A percentile compares a stretch with the other conserved stretches of the same genome.
phyloP scores from a whole-genome alignment of 1,284 basidiomycete species.

The Rhodofomes roseus region DNA sequence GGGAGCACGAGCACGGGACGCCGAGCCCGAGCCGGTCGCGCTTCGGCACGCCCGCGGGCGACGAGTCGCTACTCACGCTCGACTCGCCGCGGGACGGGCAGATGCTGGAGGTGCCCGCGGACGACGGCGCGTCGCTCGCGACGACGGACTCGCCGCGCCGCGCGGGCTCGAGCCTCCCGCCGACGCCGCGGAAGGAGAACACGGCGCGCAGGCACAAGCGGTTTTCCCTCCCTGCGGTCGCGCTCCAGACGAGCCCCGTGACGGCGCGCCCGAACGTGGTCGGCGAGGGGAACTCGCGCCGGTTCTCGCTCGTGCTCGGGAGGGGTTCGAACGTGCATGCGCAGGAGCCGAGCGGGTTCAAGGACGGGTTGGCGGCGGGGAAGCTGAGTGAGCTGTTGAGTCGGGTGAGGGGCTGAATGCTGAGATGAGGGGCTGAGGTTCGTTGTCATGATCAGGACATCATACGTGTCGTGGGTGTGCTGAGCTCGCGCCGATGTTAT shows the following conservation, averaged over 20 bases:
- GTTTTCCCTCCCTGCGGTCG: slow-evolving; percentile 71
- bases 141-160: not conserved
- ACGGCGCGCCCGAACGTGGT: slow-evolving; percentile 47
- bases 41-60: slow-evolving; percentile 21
- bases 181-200: slow-evolving; percentile 42
- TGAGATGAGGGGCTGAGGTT: not conserved
- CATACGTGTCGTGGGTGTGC: too few relatives aligned
- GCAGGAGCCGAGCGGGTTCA: slow-evolving; percentile 12
- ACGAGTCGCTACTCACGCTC: slow-evolving; percentile 19
- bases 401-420: slow-evolving; percentile 19
- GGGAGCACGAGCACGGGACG: slow-evolving; percentile 24
- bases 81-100: slow-evolving; percentile 16
- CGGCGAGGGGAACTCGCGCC: slow-evolving; percentile 38
- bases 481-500: not conserved
- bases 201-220: slow-evolving; percentile 61
- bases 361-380: slow-evolving; percentile 31
- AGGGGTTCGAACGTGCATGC: slow-evolving; percentile 10
- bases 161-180: slow-evolving; percentile 13
- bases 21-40: slow-evolving; percentile 23
- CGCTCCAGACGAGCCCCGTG: slow-evolving; percentile 68
- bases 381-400: slow-evolving; percentile 36
- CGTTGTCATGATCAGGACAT: not conserved
- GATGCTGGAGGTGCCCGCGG: slow-evolving; percentile 10
- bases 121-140: slow-evolving; percentile 6
- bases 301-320: slow-evolving; percentile 56